Conservation (phyloP, 371 early-diverging fungal species). For the Mortierella sp. region DNA sequence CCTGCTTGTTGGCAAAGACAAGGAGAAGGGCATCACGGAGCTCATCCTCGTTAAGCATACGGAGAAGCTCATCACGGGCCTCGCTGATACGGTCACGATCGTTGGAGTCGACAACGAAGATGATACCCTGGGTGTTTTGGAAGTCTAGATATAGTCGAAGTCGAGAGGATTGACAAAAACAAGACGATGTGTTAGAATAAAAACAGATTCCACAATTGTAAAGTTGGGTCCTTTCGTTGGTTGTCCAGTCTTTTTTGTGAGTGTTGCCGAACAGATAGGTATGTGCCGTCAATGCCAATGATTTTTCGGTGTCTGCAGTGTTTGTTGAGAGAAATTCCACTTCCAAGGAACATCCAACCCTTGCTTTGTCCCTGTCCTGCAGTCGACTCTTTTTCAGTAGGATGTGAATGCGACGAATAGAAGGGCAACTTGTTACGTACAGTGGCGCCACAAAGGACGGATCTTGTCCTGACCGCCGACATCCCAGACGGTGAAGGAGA, state of each 20-base stretch:
- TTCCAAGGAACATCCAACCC: neutral
- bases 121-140: slow-evolving; percentile 92
- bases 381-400: neutral
- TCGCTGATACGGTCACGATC: slow-evolving; percentile 92
- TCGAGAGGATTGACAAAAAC: neutral
- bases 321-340: neutral
- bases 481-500: slow-evolving; percentile 98
- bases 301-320: neutral
- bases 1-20: slow-evolving; percentile 94
- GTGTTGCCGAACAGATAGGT: neutral
- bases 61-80: slow-evolving; percentile 89
- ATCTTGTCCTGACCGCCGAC: slow-evolving; percentile 98
- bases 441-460: slow-evolving; percentile 93
- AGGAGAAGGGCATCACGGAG: slow-evolving; percentile 85
- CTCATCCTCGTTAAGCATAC: slow-evolving; percentile 93
- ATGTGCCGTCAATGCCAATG: neutral
- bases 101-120: slow-evolving; percentile 96
- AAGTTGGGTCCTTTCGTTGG: neutral
- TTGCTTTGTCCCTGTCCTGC: slow-evolving; percentile 5
- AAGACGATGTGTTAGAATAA: neutral
- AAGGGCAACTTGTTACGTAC: slow-evolving; percentile 49
- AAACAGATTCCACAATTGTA: neutral
- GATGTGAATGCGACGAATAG: neutral
- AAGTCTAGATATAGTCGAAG: slow-evolving; percentile 72
- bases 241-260: neutral